These are phyloP conservation scores for Trichophyton benhamiae DNA, from an alignment of 2,329 filamentous ascomycete species.

Conservation along the genomic window DNA sequence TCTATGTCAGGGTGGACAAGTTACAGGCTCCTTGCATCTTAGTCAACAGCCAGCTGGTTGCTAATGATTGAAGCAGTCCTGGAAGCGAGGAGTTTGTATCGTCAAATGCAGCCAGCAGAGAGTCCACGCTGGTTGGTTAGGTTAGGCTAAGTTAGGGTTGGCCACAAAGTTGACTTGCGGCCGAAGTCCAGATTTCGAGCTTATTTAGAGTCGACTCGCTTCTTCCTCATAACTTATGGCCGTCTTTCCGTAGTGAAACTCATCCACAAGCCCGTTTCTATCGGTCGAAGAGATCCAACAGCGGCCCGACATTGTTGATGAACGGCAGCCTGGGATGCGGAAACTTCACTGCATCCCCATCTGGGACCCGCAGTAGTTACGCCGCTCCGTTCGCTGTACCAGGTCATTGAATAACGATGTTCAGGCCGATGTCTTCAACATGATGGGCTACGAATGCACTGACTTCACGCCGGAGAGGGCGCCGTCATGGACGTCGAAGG, in stretches of 20 bases:
- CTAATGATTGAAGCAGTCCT: too few relatives aligned
- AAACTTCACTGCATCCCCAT: background rate
- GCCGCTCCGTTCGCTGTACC: background rate
- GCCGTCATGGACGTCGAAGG: too few relatives aligned
- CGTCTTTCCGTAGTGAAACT: background rate
- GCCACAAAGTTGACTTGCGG: background rate
- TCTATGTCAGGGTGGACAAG: too few relatives aligned
- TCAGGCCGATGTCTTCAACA: background rate
- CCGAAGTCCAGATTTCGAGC: too few relatives aligned
- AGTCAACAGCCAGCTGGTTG: too few relatives aligned
- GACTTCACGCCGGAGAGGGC: background rate
- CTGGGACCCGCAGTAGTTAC: background rate
- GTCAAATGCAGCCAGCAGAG: too few relatives aligned
- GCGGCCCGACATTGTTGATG: background rate
- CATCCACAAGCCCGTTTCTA: conserved; percentile 7
- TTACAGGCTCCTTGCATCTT: too few relatives aligned
- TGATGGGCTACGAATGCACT: background rate
- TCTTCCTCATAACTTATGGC: background rate
- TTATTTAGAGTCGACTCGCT: background rate
- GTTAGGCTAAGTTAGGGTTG: background rate
- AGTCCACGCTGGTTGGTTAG: background rate
- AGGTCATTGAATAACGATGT: background rate
- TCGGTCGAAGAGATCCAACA: conserved; percentile 4
- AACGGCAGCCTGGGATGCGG: background rate
- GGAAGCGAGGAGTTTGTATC: too few relatives aligned